Conservation (phyloP, 345 rosid species). For the Gynandropsis gynandra region DNA sequence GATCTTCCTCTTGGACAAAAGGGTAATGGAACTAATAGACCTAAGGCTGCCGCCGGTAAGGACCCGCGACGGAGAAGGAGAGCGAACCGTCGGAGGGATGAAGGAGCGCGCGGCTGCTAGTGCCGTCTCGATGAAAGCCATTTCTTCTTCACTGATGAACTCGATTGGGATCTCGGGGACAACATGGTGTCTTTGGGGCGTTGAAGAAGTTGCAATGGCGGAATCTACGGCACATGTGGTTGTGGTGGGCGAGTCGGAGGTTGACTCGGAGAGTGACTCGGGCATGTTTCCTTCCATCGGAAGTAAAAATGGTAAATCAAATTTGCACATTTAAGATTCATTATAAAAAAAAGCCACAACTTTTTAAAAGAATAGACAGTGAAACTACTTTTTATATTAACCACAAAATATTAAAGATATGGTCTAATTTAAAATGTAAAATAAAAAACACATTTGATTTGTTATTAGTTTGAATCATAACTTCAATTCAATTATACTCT, state of each 20-base stretch:
- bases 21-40: constrained; percentile 31
- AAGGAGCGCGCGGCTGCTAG: constrained; percentile 46
- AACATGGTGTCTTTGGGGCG: not conserved
- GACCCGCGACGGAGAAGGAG: constrained; percentile 25
- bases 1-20: constrained; percentile 36
- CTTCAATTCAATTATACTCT: too few relatives aligned
- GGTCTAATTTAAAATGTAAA: too few relatives aligned
- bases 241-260: constrained; percentile 20
- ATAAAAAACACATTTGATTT: too few relatives aligned
- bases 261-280: constrained; percentile 33
- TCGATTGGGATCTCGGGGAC: constrained; percentile 53
- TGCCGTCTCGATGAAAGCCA: constrained; percentile 73
- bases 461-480: too few relatives aligned
- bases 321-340: not conserved
- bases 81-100: constrained; percentile 26
- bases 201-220: constrained; percentile 11
- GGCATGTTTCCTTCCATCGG: constrained; percentile 31
- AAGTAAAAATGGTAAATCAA: not conserved
- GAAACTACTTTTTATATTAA: too few relatives aligned
- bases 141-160: constrained; percentile 77
- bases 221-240: constrained; percentile 17
- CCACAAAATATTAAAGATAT: too few relatives aligned
- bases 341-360: not conserved
- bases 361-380: too few relatives aligned
- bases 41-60: constrained; percentile 18